Percentiles rank a stretch among this genome's conserved stretches.
Evolutionary conservation across 1,284 basidiomycete species (phyloP).

Genomic region (Cryptococcus sp.): DNA sequence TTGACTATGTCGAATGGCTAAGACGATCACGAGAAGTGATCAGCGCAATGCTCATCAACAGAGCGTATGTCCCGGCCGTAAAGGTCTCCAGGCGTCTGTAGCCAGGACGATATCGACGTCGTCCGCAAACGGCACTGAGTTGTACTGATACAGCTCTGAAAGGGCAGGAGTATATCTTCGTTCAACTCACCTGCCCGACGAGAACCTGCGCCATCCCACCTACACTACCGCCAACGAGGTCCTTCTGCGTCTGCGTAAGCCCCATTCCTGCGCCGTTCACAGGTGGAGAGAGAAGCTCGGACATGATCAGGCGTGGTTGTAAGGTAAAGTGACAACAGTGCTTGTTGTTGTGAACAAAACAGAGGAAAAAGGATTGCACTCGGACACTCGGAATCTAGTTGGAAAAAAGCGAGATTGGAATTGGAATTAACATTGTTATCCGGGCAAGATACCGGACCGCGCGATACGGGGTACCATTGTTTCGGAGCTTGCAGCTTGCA

Average conservation of each 20-base stretch:
- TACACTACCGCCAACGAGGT: slow-evolving; percentile 78
- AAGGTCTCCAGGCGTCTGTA: not conserved
- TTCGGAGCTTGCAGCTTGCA: too few species aligned
- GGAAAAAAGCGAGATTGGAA: too few species aligned
- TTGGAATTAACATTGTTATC: too few species aligned
- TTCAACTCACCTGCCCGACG: slow-evolving; percentile 68
- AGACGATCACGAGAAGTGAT: not conserved
- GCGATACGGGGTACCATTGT: too few species aligned
- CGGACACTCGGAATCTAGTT: not conserved
- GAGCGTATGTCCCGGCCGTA: not conserved
- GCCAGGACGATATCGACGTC: slow-evolving; percentile 7
- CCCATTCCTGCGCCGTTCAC: slow-evolving; percentile 28
- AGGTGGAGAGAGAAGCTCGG: slow-evolving; percentile 44
- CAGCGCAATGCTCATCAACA: not conserved
- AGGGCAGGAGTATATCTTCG: not conserved
- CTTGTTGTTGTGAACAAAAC: not conserved
- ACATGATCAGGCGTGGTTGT: slow-evolving; percentile 26
- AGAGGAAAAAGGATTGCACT: not conserved
- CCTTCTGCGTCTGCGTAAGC: slow-evolving; percentile 60
- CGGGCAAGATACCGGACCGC: too few species aligned
- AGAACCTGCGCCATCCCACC: slow-evolving; percentile 89
- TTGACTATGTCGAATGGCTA: slow-evolving; percentile 93
- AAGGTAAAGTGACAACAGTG: not conserved
- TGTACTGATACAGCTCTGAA: not conserved
- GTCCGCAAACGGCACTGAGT: slow-evolving; percentile 1